These are phyloP conservation scores for Mitragyna speciosa DNA, from an alignment of 257 asterid genomes.

Conservation along the genomic window DNA sequence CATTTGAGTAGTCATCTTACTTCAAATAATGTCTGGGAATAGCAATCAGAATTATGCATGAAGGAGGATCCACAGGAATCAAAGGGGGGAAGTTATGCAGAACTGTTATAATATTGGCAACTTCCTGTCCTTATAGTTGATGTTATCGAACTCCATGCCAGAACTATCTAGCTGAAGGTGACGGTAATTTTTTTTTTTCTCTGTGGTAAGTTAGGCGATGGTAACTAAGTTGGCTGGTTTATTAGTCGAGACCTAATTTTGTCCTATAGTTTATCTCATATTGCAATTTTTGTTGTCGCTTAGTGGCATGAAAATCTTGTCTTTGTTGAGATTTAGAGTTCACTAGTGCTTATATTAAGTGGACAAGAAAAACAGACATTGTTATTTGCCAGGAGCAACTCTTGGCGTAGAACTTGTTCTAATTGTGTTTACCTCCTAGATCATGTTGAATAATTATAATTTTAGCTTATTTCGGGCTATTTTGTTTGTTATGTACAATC, in stretches of 20 bases:
- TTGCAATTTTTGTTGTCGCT: neutral
- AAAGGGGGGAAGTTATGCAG: neutral
- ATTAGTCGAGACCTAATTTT: neutral
- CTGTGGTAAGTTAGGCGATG: neutral
- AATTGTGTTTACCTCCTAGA: neutral
- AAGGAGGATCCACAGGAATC: neutral
- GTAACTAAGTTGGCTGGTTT: neutral
- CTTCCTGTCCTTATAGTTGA: neutral
- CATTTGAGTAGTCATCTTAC: neutral
- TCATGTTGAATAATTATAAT: too few relatives aligned
- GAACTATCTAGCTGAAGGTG: neutral
- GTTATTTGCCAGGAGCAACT: too few relatives aligned
- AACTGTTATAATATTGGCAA: neutral
- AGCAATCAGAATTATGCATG: neutral
- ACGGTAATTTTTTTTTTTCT: too few relatives aligned
- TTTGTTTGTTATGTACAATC: neutral
- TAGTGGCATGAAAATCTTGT: neutral
- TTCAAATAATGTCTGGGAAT: neutral
- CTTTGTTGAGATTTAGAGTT: neutral
- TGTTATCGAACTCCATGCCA: neutral
- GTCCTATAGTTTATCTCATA: neutral
- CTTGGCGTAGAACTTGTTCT: neutral
- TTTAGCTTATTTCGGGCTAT: neutral
- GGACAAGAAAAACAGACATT: too few relatives aligned
- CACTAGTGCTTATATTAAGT: too few relatives aligned